Evolutionary conservation across 495 filamentous ascomycete species (phyloP).

Genomic region (Letharia lupina): DNA sequence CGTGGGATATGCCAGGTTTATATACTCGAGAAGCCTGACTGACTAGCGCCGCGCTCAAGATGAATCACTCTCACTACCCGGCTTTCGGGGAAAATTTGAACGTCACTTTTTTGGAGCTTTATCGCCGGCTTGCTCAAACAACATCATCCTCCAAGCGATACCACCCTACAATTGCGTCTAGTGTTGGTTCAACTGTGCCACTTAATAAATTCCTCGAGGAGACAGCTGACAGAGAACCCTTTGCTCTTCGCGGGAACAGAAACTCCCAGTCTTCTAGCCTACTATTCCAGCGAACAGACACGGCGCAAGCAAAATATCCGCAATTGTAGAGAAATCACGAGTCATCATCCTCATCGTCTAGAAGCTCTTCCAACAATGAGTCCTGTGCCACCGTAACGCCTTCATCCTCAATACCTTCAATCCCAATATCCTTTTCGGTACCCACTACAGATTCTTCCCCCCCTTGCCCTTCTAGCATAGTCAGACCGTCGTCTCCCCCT

Average conservation of each 20-base stretch:
- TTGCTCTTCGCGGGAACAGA: background rate
- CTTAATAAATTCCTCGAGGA: too few species aligned
- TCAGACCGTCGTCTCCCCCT: conserved; percentile 8
- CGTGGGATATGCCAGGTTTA: background rate
- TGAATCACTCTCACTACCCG: background rate
- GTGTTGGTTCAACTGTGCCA: too few species aligned
- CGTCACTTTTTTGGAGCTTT: too few species aligned
- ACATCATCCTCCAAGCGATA: too few species aligned
- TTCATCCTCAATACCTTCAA: conserved; percentile 6
- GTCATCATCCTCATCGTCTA: conserved; percentile 16
- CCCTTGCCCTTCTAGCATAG: background rate
- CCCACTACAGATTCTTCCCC: conserved; percentile 9
- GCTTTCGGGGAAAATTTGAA: background rate
- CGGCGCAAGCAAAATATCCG: background rate
- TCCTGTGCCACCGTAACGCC: conserved; percentile 7
- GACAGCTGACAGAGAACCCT: too few species aligned
- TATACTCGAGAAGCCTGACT: background rate
- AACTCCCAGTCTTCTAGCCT: background rate
- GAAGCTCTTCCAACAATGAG: conserved; percentile 22
- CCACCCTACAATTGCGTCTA: too few species aligned
- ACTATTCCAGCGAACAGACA: background rate
- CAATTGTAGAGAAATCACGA: background rate
- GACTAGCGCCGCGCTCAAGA: background rate
- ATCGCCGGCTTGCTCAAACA: too few species aligned
- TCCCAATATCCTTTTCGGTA: conserved; percentile 9